Conservation (phyloP, 768 basidiomycete species). For the Naganishia vaughanmartiniae region DNA sequence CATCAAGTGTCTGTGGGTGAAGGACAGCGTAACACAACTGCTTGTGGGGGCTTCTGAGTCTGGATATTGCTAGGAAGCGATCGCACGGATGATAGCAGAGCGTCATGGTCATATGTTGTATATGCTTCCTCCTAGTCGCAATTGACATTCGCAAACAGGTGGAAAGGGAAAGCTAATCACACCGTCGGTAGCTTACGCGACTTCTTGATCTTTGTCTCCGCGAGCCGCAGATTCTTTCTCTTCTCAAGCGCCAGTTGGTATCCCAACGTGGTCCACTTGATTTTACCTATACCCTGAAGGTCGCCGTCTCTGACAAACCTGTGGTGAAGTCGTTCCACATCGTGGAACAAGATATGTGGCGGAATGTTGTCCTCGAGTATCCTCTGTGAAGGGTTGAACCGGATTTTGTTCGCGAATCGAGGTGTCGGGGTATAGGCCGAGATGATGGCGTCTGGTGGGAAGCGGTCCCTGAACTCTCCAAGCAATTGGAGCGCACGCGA, state of each 20-base stretch:
- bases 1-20: no score
- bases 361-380: conserved; percentile 76
- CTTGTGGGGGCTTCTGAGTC: no score
- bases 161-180: neutral
- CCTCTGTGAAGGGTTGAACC: conserved; percentile 61
- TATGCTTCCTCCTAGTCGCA: no score
- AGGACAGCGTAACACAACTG: no score
- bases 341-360: conserved; percentile 70
- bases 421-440: conserved; percentile 47
- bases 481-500: conserved; percentile 61
- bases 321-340: conserved; percentile 76
- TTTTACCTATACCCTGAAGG: conserved; percentile 60
- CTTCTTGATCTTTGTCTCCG: neutral
- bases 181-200: neutral
- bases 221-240: conserved; percentile 59
- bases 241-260: conserved; percentile 68
- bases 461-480: conserved; percentile 63
- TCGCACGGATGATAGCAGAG: neutral
- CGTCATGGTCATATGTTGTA: no score
- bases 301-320: conserved; percentile 58
- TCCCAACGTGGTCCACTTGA: conserved; percentile 70
- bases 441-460: conserved; percentile 62
- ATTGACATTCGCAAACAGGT: no score
- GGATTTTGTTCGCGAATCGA: conserved; percentile 58
- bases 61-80: no score